Conservation (phyloP, 2,329 filamentous ascomycete genomes). For the Triangularia verruculosa region DNA sequence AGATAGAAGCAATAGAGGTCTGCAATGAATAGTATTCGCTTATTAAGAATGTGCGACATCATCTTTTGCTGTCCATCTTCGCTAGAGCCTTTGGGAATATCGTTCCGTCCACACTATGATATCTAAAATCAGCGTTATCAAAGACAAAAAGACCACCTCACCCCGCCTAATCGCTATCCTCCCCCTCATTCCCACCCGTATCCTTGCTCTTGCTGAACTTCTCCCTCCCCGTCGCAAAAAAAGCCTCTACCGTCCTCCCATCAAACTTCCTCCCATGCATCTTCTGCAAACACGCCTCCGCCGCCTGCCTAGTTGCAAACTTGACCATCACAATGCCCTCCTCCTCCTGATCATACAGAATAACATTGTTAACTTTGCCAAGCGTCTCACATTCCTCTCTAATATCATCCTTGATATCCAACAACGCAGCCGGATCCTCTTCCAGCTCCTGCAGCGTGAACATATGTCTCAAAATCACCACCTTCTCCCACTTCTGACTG, state of each 20-base stretch:
- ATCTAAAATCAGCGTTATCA: neutral
- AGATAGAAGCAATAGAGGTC: no score
- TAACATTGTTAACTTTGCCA: conserved; percentile 85
- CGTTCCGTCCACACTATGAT: no score
- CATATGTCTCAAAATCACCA: conserved; percentile 88
- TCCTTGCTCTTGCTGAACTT: conserved; percentile 68
- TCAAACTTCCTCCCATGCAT: conserved; percentile 83
- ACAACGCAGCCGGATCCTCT: conserved; percentile 75
- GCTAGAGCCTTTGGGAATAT: neutral
- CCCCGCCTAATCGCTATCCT: conserved; percentile 19
- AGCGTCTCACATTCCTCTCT: conserved; percentile 84
- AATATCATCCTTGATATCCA: conserved; percentile 94
- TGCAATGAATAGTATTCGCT: no score
- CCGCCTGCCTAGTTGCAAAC: conserved; percentile 70
- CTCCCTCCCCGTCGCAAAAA: conserved; percentile 67
- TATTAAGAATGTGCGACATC: no score
- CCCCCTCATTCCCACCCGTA: conserved; percentile 47
- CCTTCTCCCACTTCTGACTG: conserved; percentile 63
- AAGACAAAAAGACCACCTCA: neutral
- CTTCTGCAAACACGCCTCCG: conserved; percentile 66
- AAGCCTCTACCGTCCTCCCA: conserved; percentile 68
- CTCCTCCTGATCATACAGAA: conserved; percentile 81
- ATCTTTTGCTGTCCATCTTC: no score
- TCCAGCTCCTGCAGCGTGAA: conserved; percentile 84
- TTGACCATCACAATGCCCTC: conserved; percentile 83